Evolutionary conservation across 176 grass and related monocot species (phyloP), one percentile per base, ranked within the genome.

Genomic region (Ampelocalamus luodianensis): DNA sequence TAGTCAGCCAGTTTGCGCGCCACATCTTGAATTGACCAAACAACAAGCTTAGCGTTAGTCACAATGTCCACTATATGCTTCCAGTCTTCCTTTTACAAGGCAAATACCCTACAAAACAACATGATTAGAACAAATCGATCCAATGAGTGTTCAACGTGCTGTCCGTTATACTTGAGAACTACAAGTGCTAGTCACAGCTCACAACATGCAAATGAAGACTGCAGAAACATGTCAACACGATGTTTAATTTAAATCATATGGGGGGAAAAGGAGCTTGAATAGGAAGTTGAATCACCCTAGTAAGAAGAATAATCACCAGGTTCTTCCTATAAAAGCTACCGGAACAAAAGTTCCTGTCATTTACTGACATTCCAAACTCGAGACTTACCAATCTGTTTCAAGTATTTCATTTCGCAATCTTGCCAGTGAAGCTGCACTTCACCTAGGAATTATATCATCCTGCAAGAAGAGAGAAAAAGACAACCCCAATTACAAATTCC

Each of bases 401-500:
- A 94, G 87, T 78, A 98, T 98, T 87, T 95, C 91, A 65, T 89
- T 90, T 82, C 96, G 93, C 49, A 98, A 62, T 83, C 91, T 90
- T 81, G 93, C 81, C 56, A 98, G 68, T 10, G 93, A 93, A 85
- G 93, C 89, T 68, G 90, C 80, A 70, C 96, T 98, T 82, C 95
- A 87, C 81, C 93, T 95, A 79, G 96, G 96, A 68, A 95, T 85
- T 81, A 98, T 84, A 65, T 98, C 96, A 90, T 95, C 96, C 96
- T 98, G 87, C 48, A 86, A 63, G 38, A 61, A 78, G 27, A 26
- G 13, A 63, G 16, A 36, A 46, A 53, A 84, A 23, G 40, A 17
- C 7, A 46, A 46, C 0, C 0, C 9, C 51, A 69, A 83, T 18
- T 62, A 66, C 2, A 32, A 83, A 87, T 51, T 23, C 7, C 40